These are phyloP conservation scores for Aspergillus baeticus DNA, from an alignment of 495 filamentous ascomycete genomes.

Conservation along the genomic window DNA sequence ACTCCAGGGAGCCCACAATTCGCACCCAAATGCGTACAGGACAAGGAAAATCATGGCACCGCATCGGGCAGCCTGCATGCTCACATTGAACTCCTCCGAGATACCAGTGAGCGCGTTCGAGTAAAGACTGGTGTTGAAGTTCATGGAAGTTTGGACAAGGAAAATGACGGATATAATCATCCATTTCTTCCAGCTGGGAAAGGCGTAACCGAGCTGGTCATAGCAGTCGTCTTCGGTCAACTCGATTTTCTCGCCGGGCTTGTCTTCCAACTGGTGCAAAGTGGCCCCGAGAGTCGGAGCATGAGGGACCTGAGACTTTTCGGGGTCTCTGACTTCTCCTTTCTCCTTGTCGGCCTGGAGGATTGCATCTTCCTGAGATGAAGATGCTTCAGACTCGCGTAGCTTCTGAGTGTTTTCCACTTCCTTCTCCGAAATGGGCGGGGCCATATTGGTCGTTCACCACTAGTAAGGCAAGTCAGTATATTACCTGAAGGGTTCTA, in stretches of 20 bases:
- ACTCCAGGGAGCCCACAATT: conserved; percentile 67
- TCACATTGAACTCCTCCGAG: conserved; percentile 46
- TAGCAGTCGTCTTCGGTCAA: conserved; percentile 59
- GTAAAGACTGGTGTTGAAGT: conserved; percentile 57
- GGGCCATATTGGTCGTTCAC: conserved; percentile 11
- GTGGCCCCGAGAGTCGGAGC: conserved; percentile 15
- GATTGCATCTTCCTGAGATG: conserved; percentile 32
- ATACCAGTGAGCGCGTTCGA: conserved; percentile 53
- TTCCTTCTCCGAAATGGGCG: conserved; percentile 22
- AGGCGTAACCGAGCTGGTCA: conserved; percentile 55
- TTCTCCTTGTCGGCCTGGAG: conserved; percentile 29
- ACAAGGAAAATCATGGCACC: conserved; percentile 61
- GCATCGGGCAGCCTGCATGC: conserved; percentile 50
- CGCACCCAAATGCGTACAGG: conserved; percentile 63
- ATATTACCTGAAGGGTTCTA: neutral
- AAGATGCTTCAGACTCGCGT: conserved; percentile 34
- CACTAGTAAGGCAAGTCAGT: conserved; percentile 1
- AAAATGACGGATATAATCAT: conserved; percentile 60
- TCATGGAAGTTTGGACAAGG: conserved; percentile 57
- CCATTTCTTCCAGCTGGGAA: conserved; percentile 55
- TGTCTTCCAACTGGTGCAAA: conserved; percentile 30
- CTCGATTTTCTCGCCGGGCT: conserved; percentile 34
- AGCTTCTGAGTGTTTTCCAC: conserved; percentile 27
- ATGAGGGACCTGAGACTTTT: conserved; percentile 13
- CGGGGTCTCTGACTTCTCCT: conserved; percentile 9